Conservation (phyloP, 2,329 filamentous ascomycete genomes). For the Nakataea oryzae region DNA sequence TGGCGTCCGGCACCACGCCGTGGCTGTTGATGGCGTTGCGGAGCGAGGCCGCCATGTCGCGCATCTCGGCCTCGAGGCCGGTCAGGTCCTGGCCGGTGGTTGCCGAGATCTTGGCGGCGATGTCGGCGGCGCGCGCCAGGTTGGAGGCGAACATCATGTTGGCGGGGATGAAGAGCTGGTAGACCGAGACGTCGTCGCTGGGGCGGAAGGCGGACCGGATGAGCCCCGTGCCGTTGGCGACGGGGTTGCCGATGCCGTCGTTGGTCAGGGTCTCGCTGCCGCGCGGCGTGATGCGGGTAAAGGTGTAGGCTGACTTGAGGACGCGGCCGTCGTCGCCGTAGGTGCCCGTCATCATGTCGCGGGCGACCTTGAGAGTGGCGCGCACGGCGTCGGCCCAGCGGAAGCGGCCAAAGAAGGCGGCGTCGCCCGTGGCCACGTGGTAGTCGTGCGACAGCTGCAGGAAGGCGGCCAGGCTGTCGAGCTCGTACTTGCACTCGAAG, state of each 20-base stretch:
- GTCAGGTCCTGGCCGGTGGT: constrained; percentile 16
- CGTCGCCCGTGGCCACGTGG: constrained; percentile 61
- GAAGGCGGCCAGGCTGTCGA: constrained; percentile 84
- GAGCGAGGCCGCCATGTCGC: constrained; percentile 40
- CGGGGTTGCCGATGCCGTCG: constrained; percentile 67
- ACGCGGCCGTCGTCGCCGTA: constrained; percentile 53
- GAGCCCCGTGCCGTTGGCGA: constrained; percentile 69
- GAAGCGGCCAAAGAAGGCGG: constrained; percentile 59
- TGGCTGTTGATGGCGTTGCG: constrained; percentile 12
- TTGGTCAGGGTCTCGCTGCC: constrained; percentile 77
- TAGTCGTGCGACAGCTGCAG: constrained; percentile 75
- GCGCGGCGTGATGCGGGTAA: constrained; percentile 59
- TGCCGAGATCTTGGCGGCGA: constrained; percentile 29
- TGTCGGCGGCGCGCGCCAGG: constrained; percentile 36
- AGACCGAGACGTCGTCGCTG: constrained; percentile 77
- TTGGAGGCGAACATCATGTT: constrained; percentile 76
- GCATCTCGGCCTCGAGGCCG: constrained; percentile 49
- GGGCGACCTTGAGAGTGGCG: constrained; percentile 56
- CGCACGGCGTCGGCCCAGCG: constrained; percentile 66
- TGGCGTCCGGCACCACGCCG: constrained; percentile 36
- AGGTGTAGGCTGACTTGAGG: constrained; percentile 57
- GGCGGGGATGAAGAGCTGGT: constrained; percentile 79
- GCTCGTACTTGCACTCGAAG: constrained; percentile 94
- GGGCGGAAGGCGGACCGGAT: constrained; percentile 83
- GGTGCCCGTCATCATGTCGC: constrained; percentile 62